A percentile compares a stretch with the other conserved stretches of the same genome.
phyloP scores from a whole-genome alignment of 2,329 filamentous ascomycete genomes.

The Cercospora brassicicola region DNA sequence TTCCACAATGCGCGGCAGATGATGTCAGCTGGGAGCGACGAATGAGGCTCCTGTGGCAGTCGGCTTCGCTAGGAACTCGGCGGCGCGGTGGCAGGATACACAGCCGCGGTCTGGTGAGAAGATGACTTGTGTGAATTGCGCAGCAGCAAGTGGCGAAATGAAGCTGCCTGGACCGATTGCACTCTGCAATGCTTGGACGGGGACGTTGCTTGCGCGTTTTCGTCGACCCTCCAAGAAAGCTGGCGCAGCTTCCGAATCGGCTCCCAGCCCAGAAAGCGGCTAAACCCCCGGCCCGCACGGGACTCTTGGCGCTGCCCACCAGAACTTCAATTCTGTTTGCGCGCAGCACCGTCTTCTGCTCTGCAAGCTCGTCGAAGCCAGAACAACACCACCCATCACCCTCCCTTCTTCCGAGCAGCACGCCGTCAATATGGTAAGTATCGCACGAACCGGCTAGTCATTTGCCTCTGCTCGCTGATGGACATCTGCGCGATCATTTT shows the following conservation, averaged over 20 bases:
- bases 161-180: background rate
- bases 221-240: background rate
- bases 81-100: background rate
- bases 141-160: slow-evolving; percentile 1
- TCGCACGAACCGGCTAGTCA: slow-evolving; percentile 18
- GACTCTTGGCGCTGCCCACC: slow-evolving; percentile 11
- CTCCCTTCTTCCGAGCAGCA: slow-evolving; percentile 16
- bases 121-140: background rate
- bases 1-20: slow-evolving; percentile 1
- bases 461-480: slow-evolving; percentile 32
- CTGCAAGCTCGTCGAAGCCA: slow-evolving; percentile 20
- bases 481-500: slow-evolving; percentile 13
- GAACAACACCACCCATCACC: slow-evolving; percentile 6
- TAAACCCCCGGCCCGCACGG: background rate
- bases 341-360: slow-evolving; percentile 6
- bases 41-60: background rate
- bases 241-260: background rate
- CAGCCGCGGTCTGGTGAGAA: background rate
- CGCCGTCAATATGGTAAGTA: slow-evolving; percentile 32
- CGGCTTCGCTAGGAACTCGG: slow-evolving; percentile 6
- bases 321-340: slow-evolving; percentile 9
- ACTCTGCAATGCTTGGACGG: background rate
- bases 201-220: slow-evolving; percentile 1
- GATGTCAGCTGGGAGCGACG: slow-evolving; percentile 6
- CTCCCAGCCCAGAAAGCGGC: background rate